Percentiles rank a stretch among this genome's conserved stretches.
These are phyloP conservation scores for Achaetomiella virescens DNA, from an alignment of 495 filamentous ascomycete genomes.

Conservation along the genomic window DNA sequence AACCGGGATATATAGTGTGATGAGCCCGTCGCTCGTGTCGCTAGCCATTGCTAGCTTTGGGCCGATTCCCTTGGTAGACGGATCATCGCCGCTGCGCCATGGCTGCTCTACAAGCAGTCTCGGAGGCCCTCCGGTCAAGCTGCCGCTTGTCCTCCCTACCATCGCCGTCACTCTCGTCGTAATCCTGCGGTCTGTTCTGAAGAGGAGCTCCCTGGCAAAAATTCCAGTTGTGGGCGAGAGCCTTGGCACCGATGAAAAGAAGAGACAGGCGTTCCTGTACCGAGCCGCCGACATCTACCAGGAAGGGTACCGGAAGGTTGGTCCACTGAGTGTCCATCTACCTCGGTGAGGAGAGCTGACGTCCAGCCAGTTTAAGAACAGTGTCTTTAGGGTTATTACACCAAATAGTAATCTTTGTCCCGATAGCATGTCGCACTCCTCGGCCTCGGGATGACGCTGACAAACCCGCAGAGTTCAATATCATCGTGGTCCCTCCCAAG, in stretches of 20 bases:
- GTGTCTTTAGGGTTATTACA: constrained; percentile 29
- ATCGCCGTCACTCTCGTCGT: constrained; percentile 19
- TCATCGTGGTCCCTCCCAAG: constrained; percentile 31
- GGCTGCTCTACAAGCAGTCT: constrained; percentile 9
- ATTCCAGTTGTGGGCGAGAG: constrained; percentile 29
- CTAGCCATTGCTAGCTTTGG: too few species aligned
- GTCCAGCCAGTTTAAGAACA: constrained; percentile 28
- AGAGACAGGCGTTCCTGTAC: constrained; percentile 26
- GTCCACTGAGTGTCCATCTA: not conserved
- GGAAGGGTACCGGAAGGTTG: constrained; percentile 31
- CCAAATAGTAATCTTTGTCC: constrained; percentile 22
- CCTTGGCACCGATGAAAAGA: constrained; percentile 28
- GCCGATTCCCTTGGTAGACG: too few species aligned
- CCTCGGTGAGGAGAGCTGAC: not conserved
- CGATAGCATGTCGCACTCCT: not conserved
- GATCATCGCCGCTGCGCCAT: constrained; percentile 13
- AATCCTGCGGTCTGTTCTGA: constrained; percentile 20
- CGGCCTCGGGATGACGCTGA: not conserved
- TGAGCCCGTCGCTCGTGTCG: too few species aligned
- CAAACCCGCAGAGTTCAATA: constrained; percentile 4
- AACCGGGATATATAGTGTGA: too few species aligned
- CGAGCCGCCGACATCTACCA: constrained; percentile 24
- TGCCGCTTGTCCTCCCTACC: constrained; percentile 25
- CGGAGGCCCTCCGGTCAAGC: constrained; percentile 17
- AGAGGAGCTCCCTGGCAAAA: constrained; percentile 4